These are phyloP conservation scores for Aspergillus aculeatus DNA, from an alignment of 2,329 filamentous ascomycete species.

Conservation along the genomic window DNA sequence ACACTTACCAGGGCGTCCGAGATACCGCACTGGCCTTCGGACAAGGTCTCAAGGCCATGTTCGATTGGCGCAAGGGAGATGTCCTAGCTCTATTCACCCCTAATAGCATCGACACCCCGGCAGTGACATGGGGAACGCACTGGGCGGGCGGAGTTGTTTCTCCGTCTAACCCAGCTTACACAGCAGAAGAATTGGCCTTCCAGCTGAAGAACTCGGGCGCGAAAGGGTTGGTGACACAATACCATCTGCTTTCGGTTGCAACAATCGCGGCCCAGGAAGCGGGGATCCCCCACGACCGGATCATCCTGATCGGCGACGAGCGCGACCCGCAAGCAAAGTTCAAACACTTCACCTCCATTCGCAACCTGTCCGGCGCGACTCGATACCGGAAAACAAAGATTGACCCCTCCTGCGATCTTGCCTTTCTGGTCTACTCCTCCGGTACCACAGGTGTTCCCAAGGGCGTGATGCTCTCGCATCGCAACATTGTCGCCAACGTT, in stretches of 20 bases:
- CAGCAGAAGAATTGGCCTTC: constrained; percentile 75
- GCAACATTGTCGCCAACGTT: constrained; percentile 76
- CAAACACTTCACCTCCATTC: constrained; percentile 71
- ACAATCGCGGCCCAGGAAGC: constrained; percentile 66
- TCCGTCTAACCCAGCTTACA: constrained; percentile 89
- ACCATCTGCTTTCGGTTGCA: constrained; percentile 63
- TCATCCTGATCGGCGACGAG: constrained; percentile 70
- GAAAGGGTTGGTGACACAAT: constrained; percentile 72
- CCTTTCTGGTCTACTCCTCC: constrained; percentile 83
- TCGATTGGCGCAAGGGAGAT: constrained; percentile 79
- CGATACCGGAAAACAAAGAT: constrained; percentile 62
- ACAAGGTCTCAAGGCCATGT: constrained; percentile 69
- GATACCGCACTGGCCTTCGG: constrained; percentile 72
- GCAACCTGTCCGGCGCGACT: constrained; percentile 60
- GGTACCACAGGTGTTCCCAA: constrained; percentile 91
- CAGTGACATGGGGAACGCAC: constrained; percentile 72
- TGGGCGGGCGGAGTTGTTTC: constrained; percentile 81
- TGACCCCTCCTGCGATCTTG: constrained; percentile 68
- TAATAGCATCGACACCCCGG: constrained; percentile 80
- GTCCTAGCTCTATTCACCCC: constrained; percentile 80
- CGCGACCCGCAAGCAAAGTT: constrained; percentile 57
- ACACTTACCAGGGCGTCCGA: constrained; percentile 70
- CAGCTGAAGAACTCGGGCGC: constrained; percentile 78
- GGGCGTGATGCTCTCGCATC: constrained; percentile 82
- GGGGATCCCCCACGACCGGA: constrained; percentile 68